Conservation (phyloP, 306 rosid species). For the Benincasa hispida region DNA sequence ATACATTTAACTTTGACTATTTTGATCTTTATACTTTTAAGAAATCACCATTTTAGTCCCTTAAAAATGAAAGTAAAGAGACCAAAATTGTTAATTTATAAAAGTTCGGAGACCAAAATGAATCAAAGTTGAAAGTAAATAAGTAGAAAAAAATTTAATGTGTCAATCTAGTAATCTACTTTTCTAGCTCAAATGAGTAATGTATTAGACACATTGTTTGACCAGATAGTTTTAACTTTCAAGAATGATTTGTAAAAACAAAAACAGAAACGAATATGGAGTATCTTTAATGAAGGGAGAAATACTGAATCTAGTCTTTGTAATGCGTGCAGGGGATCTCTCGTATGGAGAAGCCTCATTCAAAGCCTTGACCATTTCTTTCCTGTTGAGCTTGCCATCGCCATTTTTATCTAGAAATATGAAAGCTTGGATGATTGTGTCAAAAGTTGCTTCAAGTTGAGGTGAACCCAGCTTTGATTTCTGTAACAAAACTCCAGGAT, state of each 20-base stretch:
- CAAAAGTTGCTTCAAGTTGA: slow-evolving; percentile 54
- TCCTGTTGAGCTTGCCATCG: slow-evolving; percentile 62
- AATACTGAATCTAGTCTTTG: slow-evolving; percentile 47
- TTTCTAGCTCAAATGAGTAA: background rate
- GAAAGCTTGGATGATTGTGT: slow-evolving; percentile 55
- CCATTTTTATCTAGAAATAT: slow-evolving; percentile 66
- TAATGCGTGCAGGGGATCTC: slow-evolving; percentile 66
- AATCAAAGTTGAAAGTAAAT: background rate
- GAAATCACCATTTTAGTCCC: no score
- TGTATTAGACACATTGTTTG: background rate
- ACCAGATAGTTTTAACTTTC: background rate
- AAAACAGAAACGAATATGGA: background rate
- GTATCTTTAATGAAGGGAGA: slow-evolving; percentile 12
- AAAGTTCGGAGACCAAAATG: no score
- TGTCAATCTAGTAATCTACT: background rate
- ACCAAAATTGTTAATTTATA: no score
- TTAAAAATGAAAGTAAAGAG: no score
- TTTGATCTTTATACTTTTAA: no score
- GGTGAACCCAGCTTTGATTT: slow-evolving; percentile 38
- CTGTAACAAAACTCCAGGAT: slow-evolving; percentile 23
- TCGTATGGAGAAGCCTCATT: slow-evolving; percentile 52
- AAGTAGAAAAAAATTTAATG: background rate
- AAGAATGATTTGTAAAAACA: background rate
- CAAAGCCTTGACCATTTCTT: slow-evolving; percentile 59
- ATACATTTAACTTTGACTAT: background rate